Conservation (phyloP, 2,329 filamentous ascomycete genomes). For the Chrysoporthe deuterocubensis region DNA sequence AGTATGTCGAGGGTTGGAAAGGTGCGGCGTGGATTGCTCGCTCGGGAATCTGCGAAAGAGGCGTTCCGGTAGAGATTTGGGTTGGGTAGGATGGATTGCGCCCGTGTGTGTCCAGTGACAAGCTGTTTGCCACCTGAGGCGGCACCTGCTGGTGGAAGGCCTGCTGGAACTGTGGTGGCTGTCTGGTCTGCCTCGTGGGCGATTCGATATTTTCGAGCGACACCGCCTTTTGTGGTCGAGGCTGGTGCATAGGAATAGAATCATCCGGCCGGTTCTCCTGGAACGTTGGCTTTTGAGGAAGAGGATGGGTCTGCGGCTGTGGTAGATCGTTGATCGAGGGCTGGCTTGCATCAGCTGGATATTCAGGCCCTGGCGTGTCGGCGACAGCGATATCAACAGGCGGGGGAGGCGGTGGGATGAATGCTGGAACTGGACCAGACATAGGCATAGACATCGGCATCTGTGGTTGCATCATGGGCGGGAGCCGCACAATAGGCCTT, state of each 20-base stretch:
- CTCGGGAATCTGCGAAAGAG: conserved; percentile 89
- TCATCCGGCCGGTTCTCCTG: conserved; percentile 58
- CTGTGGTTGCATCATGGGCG: conserved; percentile 57
- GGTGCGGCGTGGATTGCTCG: conserved; percentile 87
- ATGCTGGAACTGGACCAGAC: conserved; percentile 34
- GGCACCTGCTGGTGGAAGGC: conserved; percentile 97
- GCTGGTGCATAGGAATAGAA: conserved; percentile 83
- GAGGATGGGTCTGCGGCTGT: conserved; percentile 61
- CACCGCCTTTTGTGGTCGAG: conserved; percentile 90
- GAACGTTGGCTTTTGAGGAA: conserved; percentile 62
- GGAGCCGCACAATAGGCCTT: conserved; percentile 82
- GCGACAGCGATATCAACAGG: conserved; percentile 30
- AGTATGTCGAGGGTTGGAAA: conserved; percentile 78
- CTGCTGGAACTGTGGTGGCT: conserved; percentile 65
- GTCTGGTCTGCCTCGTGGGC: conserved; percentile 61
- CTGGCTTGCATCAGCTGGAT: conserved; percentile 33
- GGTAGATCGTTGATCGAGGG: conserved; percentile 56
- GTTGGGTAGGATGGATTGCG: conserved; percentile 72
- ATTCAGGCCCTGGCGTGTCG: conserved; percentile 16
- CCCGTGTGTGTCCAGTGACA: conserved; percentile 63
- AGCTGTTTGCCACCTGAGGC: conserved; percentile 65
- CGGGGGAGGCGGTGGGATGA: conserved; percentile 23
- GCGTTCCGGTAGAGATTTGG: conserved; percentile 75
- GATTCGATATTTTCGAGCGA: conserved; percentile 93
- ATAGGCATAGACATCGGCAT: conserved; percentile 32